Percentiles rank a stretch among this genome's conserved stretches.
phyloP scores from a whole-genome alignment of 345 rosid genomes.

The Carallia pectinifolia region DNA sequence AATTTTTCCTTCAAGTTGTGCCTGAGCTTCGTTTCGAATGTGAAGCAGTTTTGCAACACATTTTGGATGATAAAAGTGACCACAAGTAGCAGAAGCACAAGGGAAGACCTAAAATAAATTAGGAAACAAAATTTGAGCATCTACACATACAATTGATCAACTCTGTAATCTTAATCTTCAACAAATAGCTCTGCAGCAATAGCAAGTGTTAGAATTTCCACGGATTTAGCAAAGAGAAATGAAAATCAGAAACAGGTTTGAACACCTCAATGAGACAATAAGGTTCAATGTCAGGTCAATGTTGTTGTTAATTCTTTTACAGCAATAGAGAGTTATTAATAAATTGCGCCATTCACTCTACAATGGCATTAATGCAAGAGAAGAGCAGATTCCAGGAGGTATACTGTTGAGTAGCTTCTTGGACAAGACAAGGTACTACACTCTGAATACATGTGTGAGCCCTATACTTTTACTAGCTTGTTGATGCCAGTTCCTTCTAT shows the following conservation, averaged over 20 bases:
- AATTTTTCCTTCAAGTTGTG: slow-evolving; percentile 52
- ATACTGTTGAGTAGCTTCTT: too few species aligned
- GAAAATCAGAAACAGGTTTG: background rate
- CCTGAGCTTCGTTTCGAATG: slow-evolving; percentile 49
- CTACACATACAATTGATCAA: background rate
- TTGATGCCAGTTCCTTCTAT: too few species aligned
- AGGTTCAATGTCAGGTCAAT: background rate
- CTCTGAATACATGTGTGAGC: too few species aligned
- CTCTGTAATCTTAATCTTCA: background rate
- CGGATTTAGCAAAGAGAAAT: background rate
- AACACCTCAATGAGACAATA: background rate
- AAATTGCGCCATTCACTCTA: background rate
- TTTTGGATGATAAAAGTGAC: slow-evolving; percentile 75
- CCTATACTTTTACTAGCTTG: too few species aligned
- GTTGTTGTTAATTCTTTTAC: background rate
- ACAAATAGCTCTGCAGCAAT: background rate
- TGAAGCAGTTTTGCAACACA: slow-evolving; percentile 66
- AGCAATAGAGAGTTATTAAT: background rate
- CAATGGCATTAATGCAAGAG: slow-evolving; percentile 19
- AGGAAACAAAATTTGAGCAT: slow-evolving; percentile 8
- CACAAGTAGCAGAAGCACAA: slow-evolving; percentile 83
- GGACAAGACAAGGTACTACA: too few species aligned
- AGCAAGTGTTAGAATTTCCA: background rate
- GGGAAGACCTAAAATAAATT: slow-evolving; percentile 56
- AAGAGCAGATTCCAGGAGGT: too few species aligned